Evolutionary conservation across 495 filamentous ascomycete species (phyloP).

Genomic region (Tuber melanosporum): DNA sequence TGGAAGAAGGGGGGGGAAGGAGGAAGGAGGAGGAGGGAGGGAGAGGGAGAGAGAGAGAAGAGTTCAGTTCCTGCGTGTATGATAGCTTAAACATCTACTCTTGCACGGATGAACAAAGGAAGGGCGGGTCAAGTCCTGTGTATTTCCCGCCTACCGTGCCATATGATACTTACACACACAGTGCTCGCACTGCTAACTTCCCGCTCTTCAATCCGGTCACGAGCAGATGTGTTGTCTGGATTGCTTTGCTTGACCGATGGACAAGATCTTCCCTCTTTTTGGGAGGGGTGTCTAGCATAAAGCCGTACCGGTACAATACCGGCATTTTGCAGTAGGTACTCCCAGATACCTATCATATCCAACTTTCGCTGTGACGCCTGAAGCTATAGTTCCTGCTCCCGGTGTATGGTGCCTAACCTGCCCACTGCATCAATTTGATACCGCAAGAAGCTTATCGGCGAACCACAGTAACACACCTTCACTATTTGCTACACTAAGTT

Average conservation of each 20-base stretch:
- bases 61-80: slow-evolving; percentile 1
- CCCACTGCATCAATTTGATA: background rate
- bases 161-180: background rate
- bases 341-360: background rate
- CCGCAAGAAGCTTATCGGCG: background rate
- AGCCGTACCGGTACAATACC: background rate
- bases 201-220: background rate
- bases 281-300: background rate
- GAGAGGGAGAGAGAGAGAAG: slow-evolving; percentile 20
- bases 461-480: background rate
- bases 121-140: background rate
- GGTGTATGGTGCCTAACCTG: background rate
- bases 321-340: background rate
- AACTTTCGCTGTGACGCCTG: background rate
- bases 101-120: background rate
- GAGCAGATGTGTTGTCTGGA: slow-evolving; percentile 30
- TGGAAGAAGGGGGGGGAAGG: background rate
- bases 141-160: slow-evolving; percentile 6
- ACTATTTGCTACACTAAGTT: background rate
- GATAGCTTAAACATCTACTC: background rate
- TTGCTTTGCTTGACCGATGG: background rate
- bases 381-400: background rate
- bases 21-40: slow-evolving; percentile 4
- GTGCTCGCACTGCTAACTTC: slow-evolving; percentile 14
- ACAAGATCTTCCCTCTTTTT: background rate